Conservation (phyloP, 768 basidiomycete genomes). For the Collybia nuda region DNA sequence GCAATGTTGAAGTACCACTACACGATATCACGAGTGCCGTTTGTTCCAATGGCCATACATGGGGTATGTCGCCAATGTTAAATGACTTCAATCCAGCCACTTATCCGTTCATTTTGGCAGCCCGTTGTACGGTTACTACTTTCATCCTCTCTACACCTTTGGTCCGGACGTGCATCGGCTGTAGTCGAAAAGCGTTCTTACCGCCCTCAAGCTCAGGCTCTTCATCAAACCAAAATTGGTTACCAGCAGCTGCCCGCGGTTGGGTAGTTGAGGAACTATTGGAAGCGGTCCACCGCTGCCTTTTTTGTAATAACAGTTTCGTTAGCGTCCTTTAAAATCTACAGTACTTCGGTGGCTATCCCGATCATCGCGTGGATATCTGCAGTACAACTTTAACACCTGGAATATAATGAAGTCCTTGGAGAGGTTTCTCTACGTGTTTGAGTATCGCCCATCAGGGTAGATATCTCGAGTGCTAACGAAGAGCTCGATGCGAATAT, state of each 20-base stretch:
- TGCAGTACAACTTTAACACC: too few species aligned
- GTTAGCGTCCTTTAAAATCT: constrained; percentile 46
- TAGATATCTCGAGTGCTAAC: too few species aligned
- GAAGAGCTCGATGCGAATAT: too few species aligned
- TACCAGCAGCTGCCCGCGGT: constrained; percentile 49
- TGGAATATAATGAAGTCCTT: too few species aligned
- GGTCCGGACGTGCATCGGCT: constrained; percentile 81
- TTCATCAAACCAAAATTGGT: constrained; percentile 34
- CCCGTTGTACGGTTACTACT: constrained; percentile 78
- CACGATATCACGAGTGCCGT: constrained; percentile 57
- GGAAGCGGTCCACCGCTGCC: constrained; percentile 65
- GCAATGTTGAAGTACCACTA: constrained; percentile 58
- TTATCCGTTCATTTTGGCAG: constrained; percentile 33
- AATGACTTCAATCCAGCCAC: constrained; percentile 7
- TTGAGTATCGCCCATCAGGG: too few species aligned
- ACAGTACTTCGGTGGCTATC: too few species aligned
- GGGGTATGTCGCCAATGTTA: constrained; percentile 52
- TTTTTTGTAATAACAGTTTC: constrained; percentile 70
- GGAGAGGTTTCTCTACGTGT: too few species aligned
- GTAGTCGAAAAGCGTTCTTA: constrained; percentile 76
- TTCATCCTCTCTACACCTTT: constrained; percentile 77
- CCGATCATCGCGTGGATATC: too few species aligned
- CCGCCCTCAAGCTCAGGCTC: constrained; percentile 42
- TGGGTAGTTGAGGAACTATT: constrained; percentile 68
- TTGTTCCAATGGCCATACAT: constrained; percentile 73